Evolutionary conservation across 2,329 filamentous ascomycete genomes (phyloP).

Genomic region (Apiospora sp.): DNA sequence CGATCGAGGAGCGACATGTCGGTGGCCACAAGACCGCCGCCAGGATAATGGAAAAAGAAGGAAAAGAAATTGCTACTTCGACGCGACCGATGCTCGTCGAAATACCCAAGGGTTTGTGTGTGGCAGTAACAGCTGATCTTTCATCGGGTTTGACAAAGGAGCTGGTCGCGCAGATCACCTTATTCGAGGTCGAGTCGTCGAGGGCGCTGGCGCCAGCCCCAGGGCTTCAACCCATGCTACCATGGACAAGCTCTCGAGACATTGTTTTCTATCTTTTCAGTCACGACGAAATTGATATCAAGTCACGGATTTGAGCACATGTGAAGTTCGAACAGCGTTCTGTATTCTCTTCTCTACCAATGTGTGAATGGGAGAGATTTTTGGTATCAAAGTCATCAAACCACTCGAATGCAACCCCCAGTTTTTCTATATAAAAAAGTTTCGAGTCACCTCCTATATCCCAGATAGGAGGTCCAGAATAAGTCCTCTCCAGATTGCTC

Average conservation of each 20-base stretch:
- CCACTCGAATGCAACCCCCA: slow-evolving; percentile 9
- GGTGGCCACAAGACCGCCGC: slow-evolving; percentile 25
- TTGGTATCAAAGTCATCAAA: slow-evolving; percentile 20
- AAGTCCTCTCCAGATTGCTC: background rate
- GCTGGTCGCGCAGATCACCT: slow-evolving; percentile 60
- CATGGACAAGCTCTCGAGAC: too few relatives aligned
- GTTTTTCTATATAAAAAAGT: slow-evolving; percentile 3
- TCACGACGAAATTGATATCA: background rate
- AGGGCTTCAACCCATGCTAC: too few relatives aligned
- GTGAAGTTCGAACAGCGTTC: background rate
- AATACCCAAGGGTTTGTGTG: slow-evolving; percentile 68
- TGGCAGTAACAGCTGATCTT: slow-evolving; percentile 79
- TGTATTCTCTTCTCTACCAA: background rate
- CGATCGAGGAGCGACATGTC: slow-evolving; percentile 75
- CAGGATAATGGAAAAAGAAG: background rate
- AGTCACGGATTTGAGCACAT: background rate
- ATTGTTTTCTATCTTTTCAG: background rate
- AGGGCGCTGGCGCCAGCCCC: slow-evolving; percentile 48
- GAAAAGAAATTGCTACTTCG: slow-evolving; percentile 41
- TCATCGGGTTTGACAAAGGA: slow-evolving; percentile 70
- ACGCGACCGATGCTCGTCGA: slow-evolving; percentile 74
- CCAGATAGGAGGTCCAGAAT: background rate
- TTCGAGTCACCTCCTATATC: background rate
- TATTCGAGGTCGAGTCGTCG: slow-evolving; percentile 37
- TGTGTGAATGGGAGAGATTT: background rate